Conservation (phyloP, 805 yeast genomes). For the Tetrapisispora phaffii region DNA sequence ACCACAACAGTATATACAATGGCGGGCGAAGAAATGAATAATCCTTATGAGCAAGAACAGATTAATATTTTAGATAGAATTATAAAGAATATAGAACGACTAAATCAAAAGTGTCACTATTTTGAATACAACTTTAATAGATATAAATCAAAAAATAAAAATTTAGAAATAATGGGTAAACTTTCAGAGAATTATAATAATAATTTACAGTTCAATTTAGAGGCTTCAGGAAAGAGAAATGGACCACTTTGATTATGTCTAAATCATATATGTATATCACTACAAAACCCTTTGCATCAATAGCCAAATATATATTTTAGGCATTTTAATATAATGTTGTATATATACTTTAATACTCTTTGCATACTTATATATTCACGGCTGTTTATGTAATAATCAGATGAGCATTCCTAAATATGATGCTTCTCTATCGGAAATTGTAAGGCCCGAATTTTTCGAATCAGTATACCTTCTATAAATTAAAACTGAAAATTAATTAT, state of each 20-base stretch:
- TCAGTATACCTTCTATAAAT: not conserved
- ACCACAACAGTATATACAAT: not conserved
- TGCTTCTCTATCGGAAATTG: no score
- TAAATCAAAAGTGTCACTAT: conserved; percentile 62
- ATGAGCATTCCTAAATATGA: no score
- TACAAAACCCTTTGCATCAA: not conserved
- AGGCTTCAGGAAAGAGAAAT: conserved; percentile 49
- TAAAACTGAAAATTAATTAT: not conserved
- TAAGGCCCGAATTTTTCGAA: not conserved
- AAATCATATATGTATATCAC: not conserved
- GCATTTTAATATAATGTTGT: no score
- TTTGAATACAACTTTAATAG: conserved; percentile 49
- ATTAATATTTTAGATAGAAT: conserved; percentile 66
- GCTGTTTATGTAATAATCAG: no score
- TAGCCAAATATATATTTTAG: not conserved
- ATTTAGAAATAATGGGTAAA: conserved; percentile 60
- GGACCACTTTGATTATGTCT: conserved; percentile 14
- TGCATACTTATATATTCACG: no score
- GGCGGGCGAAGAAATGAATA: conserved; percentile 44
- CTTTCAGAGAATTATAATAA: conserved; percentile 72
- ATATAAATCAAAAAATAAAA: conserved; percentile 58
- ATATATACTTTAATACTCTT: no score
- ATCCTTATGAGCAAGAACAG: conserved; percentile 79
- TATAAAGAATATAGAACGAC: conserved; percentile 63
- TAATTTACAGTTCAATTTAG: conserved; percentile 59